phyloP scores from a whole-genome alignment of 306 rosid genomes.

The Dalbergia cochinchinensis region DNA sequence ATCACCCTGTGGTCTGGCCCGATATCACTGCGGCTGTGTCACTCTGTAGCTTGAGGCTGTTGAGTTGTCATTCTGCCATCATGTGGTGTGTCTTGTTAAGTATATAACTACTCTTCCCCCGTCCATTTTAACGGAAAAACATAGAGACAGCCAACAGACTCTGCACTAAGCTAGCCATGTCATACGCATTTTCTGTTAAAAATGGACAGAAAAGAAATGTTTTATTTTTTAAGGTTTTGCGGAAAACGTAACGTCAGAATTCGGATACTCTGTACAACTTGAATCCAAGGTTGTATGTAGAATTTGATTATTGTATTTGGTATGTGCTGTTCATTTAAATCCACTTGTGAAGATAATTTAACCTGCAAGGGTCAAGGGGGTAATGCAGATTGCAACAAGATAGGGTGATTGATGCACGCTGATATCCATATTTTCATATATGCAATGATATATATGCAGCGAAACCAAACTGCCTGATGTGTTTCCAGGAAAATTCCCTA shows the following conservation, averaged over 20 bases:
- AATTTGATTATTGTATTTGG: constrained; percentile 3
- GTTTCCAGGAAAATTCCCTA: neutral
- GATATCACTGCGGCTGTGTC: neutral
- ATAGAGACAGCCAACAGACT: neutral
- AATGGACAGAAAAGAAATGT: neutral
- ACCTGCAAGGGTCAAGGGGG: neutral
- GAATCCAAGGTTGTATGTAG: neutral
- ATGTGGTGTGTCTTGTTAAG: neutral
- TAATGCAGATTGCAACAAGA: neutral
- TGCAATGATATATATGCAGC: neutral
- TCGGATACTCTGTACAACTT: neutral
- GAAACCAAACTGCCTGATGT: neutral
- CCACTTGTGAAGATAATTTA: neutral
- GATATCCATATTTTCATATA: neutral
- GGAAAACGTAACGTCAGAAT: constrained; percentile 14
- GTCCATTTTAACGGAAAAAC: neutral
- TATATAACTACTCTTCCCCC: neutral
- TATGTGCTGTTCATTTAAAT: neutral
- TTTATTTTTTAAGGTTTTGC: neutral
- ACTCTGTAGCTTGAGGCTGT: neutral
- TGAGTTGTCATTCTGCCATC: constrained; percentile 3
- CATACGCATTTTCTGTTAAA: neutral
- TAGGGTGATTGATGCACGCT: neutral
- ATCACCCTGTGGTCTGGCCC: neutral
- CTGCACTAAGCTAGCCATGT: neutral